Evolutionary conservation across 805 yeast species (phyloP).

Genomic region (Saturnispora ahearnii): DNA sequence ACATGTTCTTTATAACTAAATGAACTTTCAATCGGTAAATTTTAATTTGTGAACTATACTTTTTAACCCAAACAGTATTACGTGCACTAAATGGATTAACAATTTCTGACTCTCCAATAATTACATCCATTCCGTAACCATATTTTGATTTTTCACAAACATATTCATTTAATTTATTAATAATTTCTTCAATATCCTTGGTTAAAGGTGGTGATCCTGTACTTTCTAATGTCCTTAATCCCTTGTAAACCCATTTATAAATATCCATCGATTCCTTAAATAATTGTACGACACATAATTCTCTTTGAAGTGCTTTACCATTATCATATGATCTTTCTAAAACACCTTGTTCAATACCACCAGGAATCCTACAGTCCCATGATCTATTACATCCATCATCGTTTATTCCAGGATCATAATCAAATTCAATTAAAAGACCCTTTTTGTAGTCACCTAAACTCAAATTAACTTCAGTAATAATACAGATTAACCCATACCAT

Average conservation of each 20-base stretch:
- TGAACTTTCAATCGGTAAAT: constrained; percentile 27
- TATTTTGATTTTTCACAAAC: constrained; percentile 24
- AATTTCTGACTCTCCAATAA: constrained; percentile 15
- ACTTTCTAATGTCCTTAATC: constrained; percentile 30
- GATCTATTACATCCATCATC: constrained; percentile 20
- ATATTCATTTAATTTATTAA: constrained; percentile 24
- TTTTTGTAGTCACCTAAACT: constrained; percentile 31
- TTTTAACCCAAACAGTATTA: constrained; percentile 14
- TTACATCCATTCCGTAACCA: constrained; percentile 20
- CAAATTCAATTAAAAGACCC: constrained; percentile 30
- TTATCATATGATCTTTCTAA: constrained; percentile 27
- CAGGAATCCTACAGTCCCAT: constrained; percentile 33
- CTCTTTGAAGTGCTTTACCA: constrained; percentile 27
- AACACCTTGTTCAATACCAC: constrained; percentile 30
- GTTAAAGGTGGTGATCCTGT: constrained; percentile 30
- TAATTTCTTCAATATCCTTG: constrained; percentile 23
- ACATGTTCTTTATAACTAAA: constrained; percentile 36
- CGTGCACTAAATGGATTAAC: constrained; percentile 13
- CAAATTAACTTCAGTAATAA: constrained; percentile 28
- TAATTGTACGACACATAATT: constrained; percentile 39
- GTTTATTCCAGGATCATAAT: constrained; percentile 29
- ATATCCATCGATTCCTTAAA: constrained; percentile 39
- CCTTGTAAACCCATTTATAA: constrained; percentile 34
- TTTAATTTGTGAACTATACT: constrained; percentile 19
- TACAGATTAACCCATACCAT: constrained; percentile 29